Evolutionary conservation across 2,329 filamentous ascomycete species (phyloP).

Genomic region (Claviceps purpurea): DNA sequence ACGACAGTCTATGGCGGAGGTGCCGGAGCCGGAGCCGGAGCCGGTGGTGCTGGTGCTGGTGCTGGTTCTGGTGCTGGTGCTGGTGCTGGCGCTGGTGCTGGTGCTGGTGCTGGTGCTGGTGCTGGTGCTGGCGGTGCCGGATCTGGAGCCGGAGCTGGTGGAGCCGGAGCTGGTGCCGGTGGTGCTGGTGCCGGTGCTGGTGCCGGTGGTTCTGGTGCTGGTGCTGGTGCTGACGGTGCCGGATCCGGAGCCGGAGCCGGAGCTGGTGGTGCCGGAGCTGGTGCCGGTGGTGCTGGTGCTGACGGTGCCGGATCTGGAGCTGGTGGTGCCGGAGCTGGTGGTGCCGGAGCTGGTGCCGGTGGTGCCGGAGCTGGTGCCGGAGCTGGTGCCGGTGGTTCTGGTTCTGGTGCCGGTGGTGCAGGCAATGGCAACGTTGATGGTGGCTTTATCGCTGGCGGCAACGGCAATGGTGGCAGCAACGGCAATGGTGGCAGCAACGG

Average conservation of each 20-base stretch:
- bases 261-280: not conserved
- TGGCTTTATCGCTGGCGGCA: too few relatives aligned
- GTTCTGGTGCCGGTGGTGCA: not conserved
- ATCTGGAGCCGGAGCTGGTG: not conserved
- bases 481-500: not conserved
- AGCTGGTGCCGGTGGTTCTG: not conserved
- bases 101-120: not conserved
- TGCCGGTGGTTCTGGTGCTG: not conserved
- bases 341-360: too few relatives aligned
- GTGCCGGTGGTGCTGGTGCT: not conserved
- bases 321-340: not conserved
- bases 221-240: not conserved
- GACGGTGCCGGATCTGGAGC: not conserved
- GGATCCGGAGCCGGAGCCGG: not conserved
- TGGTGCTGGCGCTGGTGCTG: not conserved
- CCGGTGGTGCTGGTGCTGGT: not conserved
- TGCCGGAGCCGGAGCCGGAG: not conserved
- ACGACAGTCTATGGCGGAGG: too few relatives aligned
- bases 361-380: too few relatives aligned
- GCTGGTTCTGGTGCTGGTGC: not conserved
- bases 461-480: not conserved
- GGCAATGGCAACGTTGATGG: not conserved
- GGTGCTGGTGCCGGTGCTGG: not conserved
- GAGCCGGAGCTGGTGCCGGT: not conserved
- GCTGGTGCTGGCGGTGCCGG: not conserved